Conservation (phyloP, 2,329 filamentous ascomycete species). For the Cyphellophora attinorum region DNA sequence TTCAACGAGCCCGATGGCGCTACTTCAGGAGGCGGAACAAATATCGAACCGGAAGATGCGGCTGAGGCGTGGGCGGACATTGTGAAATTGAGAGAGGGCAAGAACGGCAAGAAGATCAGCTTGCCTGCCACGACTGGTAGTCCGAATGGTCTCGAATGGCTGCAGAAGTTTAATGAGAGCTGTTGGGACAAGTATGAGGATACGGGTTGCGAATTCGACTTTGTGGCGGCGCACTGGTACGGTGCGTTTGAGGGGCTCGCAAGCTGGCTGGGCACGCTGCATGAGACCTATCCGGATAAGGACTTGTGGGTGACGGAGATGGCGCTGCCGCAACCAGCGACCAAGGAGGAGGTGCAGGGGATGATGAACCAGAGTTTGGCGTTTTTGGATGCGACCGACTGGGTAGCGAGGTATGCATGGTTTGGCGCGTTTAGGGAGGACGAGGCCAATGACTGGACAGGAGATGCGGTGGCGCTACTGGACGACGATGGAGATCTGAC, state of each 20-base stretch:
- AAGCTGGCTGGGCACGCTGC: conserved; percentile 24
- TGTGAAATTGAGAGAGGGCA: conserved; percentile 50
- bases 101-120: conserved; percentile 50
- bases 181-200: conserved; percentile 41
- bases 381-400: conserved; percentile 56
- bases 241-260: conserved; percentile 25
- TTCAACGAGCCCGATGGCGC: conserved; percentile 72
- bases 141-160: conserved; percentile 53
- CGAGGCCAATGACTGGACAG: conserved; percentile 64
- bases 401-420: conserved; percentile 51
- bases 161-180: conserved; percentile 44
- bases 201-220: conserved; percentile 37
- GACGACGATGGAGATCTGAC: conserved; percentile 55
- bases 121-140: conserved; percentile 61
- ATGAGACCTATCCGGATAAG: conserved; percentile 36
- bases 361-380: conserved; percentile 60
- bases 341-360: conserved; percentile 46
- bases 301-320: conserved; percentile 75
- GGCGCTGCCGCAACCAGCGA: conserved; percentile 44
- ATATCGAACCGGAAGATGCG: conserved; percentile 49
- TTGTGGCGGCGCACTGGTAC: conserved; percentile 45
- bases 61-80: conserved; percentile 62
- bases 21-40: conserved; percentile 48
- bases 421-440: conserved; percentile 65
- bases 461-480: conserved; percentile 58